A percentile compares a stretch with the other conserved stretches of the same genome.
Evolutionary conservation across 148 eudicot genomes (phyloP).

Genomic region (Amaranthus palmeri): DNA sequence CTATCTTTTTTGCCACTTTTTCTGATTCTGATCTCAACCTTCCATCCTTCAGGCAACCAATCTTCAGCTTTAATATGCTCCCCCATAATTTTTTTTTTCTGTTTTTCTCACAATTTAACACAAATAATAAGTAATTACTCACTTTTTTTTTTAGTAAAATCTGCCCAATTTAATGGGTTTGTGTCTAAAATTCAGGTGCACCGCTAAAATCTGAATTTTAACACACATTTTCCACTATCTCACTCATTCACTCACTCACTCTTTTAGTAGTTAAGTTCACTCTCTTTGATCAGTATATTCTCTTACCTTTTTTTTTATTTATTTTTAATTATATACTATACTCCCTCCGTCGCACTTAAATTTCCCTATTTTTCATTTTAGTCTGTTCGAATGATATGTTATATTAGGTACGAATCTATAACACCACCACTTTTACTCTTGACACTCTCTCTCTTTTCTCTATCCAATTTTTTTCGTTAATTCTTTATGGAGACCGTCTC

Average conservation of each 20-base stretch:
- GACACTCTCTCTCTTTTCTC: no score
- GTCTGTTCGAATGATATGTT: no score
- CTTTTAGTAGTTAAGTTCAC: conserved; percentile 12
- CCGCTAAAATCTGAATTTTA: conserved; percentile 25
- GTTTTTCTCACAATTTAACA: not conserved
- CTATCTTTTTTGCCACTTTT: conserved; percentile 59
- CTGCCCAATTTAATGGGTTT: conserved; percentile 17
- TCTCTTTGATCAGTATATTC: conserved; percentile 18
- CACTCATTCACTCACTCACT: conserved; percentile 25
- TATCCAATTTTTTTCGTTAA: no score
- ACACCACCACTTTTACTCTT: no score
- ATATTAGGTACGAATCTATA: no score
- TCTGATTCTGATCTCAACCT: conserved; percentile 44
- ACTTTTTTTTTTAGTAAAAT: not conserved
- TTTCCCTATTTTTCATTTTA: no score
- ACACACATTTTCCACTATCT: not conserved
- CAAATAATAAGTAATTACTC: not conserved
- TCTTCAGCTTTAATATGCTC: conserved; percentile 33
- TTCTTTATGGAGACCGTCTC: no score
- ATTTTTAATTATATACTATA: not conserved
- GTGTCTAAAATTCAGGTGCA: conserved; percentile 21
- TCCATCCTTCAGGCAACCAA: conserved; percentile 77
- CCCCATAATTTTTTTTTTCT: conserved; percentile 22
- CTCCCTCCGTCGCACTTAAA: no score
- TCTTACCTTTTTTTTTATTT: not conserved